Conservation (phyloP, 2,329 filamentous ascomycete species). For the Ophioceras dolichostomum region DNA sequence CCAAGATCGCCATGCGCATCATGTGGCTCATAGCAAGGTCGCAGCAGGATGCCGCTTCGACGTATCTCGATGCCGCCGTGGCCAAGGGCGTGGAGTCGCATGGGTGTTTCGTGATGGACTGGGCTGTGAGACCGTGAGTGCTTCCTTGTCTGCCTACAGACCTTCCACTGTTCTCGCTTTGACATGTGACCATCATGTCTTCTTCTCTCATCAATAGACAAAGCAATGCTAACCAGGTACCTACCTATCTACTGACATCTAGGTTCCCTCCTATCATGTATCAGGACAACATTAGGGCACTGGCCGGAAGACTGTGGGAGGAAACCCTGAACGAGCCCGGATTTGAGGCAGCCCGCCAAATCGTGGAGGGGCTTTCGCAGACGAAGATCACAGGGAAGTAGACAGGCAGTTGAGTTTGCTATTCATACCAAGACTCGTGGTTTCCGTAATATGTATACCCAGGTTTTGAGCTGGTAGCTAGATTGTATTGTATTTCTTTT, state of each 20-base stretch:
- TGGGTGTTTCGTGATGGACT: slow-evolving; percentile 36
- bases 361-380: background rate
- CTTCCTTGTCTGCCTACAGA: too few relatives aligned
- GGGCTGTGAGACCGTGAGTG: slow-evolving; percentile 32
- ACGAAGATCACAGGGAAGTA: too few relatives aligned
- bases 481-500: too few relatives aligned
- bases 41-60: slow-evolving; percentile 27
- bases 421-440: too few relatives aligned
- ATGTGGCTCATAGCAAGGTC: slow-evolving; percentile 16
- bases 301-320: background rate
- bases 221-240: too few relatives aligned
- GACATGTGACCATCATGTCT: too few relatives aligned
- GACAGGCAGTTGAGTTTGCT: too few relatives aligned
- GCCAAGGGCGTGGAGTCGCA: slow-evolving; percentile 35
- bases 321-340: background rate
- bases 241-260: background rate
- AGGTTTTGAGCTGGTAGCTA: too few relatives aligned
- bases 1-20: slow-evolving; percentile 8
- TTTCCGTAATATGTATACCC: too few relatives aligned
- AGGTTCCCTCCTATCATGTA: background rate
- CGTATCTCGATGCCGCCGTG: slow-evolving; percentile 32
- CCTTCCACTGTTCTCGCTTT: too few relatives aligned
- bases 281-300: background rate
- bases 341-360: background rate
- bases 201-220: too few relatives aligned